phyloP scores from a whole-genome alignment of 2,329 filamentous ascomycete species.

The Plectosphaerella cucumerina region DNA sequence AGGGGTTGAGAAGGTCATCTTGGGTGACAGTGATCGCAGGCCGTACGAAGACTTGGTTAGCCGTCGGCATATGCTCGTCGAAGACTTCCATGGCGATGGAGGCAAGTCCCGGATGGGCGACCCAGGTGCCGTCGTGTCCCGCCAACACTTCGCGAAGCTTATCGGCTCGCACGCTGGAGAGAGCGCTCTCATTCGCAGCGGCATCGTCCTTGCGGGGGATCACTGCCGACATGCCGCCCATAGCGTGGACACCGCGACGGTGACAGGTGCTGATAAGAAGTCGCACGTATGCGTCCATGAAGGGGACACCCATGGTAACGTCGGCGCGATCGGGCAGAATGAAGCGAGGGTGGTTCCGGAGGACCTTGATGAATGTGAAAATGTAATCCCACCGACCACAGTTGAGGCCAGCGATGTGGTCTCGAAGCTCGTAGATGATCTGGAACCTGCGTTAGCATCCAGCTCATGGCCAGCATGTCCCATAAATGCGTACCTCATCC shows the following conservation, averaged over 20 bases:
- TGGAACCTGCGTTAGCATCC: not conserved
- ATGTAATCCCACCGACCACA: conserved; percentile 99
- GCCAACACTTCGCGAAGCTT: conserved; percentile 95
- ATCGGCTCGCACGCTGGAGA: conserved; percentile 88
- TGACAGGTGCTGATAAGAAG: conserved; percentile 98
- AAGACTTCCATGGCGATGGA: conserved; percentile 87
- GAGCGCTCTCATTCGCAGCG: conserved; percentile 86
- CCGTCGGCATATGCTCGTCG: conserved; percentile 97
- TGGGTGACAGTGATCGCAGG: conserved; percentile 73
- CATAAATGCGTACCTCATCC: conserved; percentile 59
- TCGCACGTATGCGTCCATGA: conserved; percentile 86
- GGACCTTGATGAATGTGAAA: conserved; percentile 99
- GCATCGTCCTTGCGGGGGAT: conserved; percentile 97
- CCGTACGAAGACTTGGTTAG: conserved; percentile 89
- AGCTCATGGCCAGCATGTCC: not conserved
- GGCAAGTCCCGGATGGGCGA: conserved; percentile 91
- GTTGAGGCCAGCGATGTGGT: conserved; percentile 95
- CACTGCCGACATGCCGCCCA: conserved; percentile 98
- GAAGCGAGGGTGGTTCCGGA: conserved; percentile 91
- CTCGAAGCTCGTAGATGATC: conserved; percentile 98
- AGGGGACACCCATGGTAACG: conserved; percentile 97
- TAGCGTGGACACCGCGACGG: conserved; percentile 92
- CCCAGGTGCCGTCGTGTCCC: conserved; percentile 95
- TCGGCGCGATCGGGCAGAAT: conserved; percentile 85
- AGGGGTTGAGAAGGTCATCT: conserved; percentile 87